Conservation (phyloP, 2,329 filamentous ascomycete species). For the Colletotrichum somersetense region DNA sequence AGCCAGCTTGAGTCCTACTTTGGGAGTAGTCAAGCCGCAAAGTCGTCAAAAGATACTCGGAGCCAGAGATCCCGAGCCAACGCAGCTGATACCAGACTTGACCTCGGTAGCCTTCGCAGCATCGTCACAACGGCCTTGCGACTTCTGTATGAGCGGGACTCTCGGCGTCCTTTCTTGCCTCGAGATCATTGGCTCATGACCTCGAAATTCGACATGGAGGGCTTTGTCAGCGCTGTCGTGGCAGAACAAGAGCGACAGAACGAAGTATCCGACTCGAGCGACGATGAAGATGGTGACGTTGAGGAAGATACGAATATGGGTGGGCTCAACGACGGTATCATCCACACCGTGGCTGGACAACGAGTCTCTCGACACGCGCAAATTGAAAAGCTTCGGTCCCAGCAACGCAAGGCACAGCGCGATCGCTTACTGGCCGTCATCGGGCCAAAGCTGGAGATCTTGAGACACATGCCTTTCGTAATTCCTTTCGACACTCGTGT, state of each 20-base stretch:
- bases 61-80: conserved; percentile 6
- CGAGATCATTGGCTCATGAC: conserved; percentile 96
- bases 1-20: conserved; percentile 40
- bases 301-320: conserved; percentile 46
- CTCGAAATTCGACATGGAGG: conserved; percentile 85
- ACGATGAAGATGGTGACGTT: conserved; percentile 48
- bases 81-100: conserved; percentile 60
- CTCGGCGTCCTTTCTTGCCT: conserved; percentile 85
- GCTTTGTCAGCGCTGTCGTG: conserved; percentile 88
- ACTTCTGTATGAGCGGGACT: conserved; percentile 94
- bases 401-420: conserved; percentile 75
- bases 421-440: conserved; percentile 82
- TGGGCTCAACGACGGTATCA: conserved; percentile 26
- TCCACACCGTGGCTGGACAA: conserved; percentile 63
- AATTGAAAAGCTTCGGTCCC: conserved; percentile 72
- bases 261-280: conserved; percentile 55
- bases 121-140: conserved; percentile 83
- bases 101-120: conserved; percentile 82
- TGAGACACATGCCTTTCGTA: conserved; percentile 97
- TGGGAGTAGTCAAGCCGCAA: conserved; percentile 16
- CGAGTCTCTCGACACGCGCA: conserved; percentile 73
- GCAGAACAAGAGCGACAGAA: conserved; percentile 86
- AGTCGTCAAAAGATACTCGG: conserved; percentile 19
- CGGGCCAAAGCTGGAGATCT: conserved; percentile 87
- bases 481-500: conserved; percentile 94